A percentile compares a stretch with the other conserved stretches of the same genome.
Conservation (phyloP, 441 rosid species). For the Metrosideros polymorpha region DNA sequence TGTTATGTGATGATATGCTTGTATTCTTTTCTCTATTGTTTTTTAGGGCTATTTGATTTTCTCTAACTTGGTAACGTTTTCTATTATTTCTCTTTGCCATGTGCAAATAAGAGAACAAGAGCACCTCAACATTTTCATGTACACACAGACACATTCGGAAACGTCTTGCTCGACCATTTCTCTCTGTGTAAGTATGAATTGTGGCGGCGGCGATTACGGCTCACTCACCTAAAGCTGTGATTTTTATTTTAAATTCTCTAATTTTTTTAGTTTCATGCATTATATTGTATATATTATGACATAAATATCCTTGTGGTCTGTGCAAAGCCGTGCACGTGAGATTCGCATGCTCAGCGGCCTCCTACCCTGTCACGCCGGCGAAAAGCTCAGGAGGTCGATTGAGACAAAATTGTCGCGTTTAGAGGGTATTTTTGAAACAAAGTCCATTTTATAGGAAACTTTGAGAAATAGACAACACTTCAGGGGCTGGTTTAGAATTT, state of each 20-base stretch:
- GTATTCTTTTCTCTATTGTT: not conserved
- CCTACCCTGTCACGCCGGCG: too few species aligned
- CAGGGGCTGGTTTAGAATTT: not conserved
- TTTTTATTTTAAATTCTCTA: too few species aligned
- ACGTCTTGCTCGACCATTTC: not conserved
- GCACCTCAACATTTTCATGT: not conserved
- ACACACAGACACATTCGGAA: not conserved
- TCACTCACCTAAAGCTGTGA: not conserved
- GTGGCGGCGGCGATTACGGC: not conserved
- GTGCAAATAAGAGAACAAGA: not conserved
- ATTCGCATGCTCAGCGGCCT: too few species aligned
- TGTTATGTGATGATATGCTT: not conserved
- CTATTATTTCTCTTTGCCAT: fast-evolving
- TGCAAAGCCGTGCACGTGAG: too few species aligned
- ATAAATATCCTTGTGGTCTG: too few species aligned
- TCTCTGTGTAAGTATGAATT: fast-evolving
- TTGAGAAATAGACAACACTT: not conserved
- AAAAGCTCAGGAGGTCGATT: not conserved
- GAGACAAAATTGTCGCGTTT: not conserved
- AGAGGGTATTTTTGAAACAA: not conserved
- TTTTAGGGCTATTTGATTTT: not conserved
- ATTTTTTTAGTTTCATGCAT: too few species aligned
- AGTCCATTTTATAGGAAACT: not conserved
- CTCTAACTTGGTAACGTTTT: not conserved
- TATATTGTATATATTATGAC: too few species aligned